Evolutionary conservation across 768 basidiomycete species (phyloP).

Genomic region (Lanmaoa pseudosensibilis): DNA sequence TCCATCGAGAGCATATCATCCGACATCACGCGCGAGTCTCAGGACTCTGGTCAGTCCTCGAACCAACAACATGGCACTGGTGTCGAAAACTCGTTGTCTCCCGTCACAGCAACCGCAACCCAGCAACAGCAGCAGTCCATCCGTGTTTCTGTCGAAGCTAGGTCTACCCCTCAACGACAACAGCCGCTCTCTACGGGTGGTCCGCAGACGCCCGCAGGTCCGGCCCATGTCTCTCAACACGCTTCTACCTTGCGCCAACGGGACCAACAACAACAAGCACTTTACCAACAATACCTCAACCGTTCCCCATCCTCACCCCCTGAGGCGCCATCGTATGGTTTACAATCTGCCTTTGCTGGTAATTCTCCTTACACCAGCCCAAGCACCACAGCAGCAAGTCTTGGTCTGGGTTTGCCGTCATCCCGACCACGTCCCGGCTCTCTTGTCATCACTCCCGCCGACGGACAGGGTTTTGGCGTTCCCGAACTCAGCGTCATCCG

Average conservation of each 20-base stretch:
- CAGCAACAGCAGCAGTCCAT: conserved; percentile 56
- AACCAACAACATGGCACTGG: conserved; percentile 36
- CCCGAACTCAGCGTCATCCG: conserved; percentile 93
- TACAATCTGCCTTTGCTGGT: conserved; percentile 64
- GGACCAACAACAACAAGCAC: conserved; percentile 84
- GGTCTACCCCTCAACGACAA: conserved; percentile 23
- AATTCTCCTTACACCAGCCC: conserved; percentile 43
- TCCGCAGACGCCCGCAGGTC: conserved; percentile 32
- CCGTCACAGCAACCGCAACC: conserved; percentile 52
- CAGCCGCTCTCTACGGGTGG: conserved; percentile 20
- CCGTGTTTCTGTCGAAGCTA: conserved; percentile 20
- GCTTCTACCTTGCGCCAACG: conserved; percentile 73
- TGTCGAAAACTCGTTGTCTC: conserved; percentile 42
- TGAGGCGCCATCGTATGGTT: conserved; percentile 74
- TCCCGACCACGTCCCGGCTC: conserved; percentile 74
- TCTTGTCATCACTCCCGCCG: conserved; percentile 64
- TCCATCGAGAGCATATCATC: conserved; percentile 53
- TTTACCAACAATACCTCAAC: conserved; percentile 88
- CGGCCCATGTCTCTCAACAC: conserved; percentile 55
- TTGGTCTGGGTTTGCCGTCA: conserved; percentile 48
- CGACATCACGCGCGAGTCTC: conserved; percentile 51
- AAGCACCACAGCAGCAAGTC: conserved; percentile 41
- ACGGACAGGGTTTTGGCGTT: conserved; percentile 60
- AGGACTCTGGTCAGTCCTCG: conserved; percentile 62
- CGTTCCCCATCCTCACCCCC: conserved; percentile 79